Conservation (phyloP, 2,329 filamentous ascomycete genomes). For the Xylariaceae sp. region DNA sequence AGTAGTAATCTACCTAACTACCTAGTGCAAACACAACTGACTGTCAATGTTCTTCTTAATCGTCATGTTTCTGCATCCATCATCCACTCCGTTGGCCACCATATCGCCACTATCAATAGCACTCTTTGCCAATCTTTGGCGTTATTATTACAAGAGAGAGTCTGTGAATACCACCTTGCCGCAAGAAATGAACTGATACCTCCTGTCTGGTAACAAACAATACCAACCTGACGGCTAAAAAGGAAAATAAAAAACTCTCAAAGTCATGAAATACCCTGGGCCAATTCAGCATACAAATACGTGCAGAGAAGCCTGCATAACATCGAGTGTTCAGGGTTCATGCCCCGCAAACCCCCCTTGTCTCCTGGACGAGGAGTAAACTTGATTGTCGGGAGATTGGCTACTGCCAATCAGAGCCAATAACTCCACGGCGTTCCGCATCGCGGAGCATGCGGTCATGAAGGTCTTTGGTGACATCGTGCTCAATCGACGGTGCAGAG, state of each 20-base stretch:
- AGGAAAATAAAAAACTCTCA: conserved; percentile 7
- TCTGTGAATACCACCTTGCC: too few relatives aligned
- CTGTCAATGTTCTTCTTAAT: conserved; percentile 7
- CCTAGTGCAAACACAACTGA: conserved; percentile 10
- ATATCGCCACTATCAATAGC: conserved; percentile 8
- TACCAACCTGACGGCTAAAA: conserved; percentile 9
- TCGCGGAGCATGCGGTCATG: conserved; percentile 31
- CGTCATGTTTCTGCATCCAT: conserved; percentile 7
- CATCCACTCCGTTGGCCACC: conserved; percentile 1
- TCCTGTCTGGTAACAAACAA: conserved; percentile 12
- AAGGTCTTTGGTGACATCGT: conserved; percentile 28
- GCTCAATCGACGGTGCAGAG: conserved; percentile 29
- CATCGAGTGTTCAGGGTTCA: conserved; percentile 26
- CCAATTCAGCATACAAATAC: conserved; percentile 30
- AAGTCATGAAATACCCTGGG: conserved; percentile 24
- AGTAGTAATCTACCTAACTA: conserved; percentile 10
- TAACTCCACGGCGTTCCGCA: conserved; percentile 30
- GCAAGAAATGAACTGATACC: conserved; percentile 5
- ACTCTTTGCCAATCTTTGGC: conserved; percentile 7
- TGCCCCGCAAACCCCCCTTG: conserved; percentile 14
- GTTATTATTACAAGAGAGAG: conserved; percentile 11
- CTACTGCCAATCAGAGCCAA: conserved; percentile 29
- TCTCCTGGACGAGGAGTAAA: conserved; percentile 6
- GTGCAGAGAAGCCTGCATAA: conserved; percentile 28
- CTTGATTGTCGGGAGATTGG: neutral